Conservation (phyloP, 805 yeast species). For the Cyberlindnera misumaiensis region DNA sequence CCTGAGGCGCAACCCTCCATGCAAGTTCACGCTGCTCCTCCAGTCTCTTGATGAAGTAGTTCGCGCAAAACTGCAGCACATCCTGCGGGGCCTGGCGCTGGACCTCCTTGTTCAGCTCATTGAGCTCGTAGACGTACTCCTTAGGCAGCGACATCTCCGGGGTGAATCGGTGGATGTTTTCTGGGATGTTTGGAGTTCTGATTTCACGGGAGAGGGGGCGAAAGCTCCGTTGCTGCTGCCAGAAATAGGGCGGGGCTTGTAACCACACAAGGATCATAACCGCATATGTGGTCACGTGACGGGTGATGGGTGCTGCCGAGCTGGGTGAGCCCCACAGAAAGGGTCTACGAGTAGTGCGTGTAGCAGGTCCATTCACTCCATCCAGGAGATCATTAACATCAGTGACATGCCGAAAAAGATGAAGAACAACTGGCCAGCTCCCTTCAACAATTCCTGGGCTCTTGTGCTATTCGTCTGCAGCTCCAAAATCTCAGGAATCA, state of each 20-base stretch:
- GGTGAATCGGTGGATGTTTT: too few relatives aligned
- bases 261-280: too few relatives aligned
- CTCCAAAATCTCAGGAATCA: slow-evolving; percentile 66
- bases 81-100: slow-evolving; percentile 54
- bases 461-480: slow-evolving; percentile 30
- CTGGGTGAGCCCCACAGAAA: too few relatives aligned
- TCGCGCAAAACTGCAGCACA: slow-evolving; percentile 67
- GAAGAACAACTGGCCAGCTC: slow-evolving; percentile 40
- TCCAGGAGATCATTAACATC: slow-evolving; percentile 40
- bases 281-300: too few relatives aligned
- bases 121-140: slow-evolving; percentile 46
- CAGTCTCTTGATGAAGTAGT: slow-evolving; percentile 58
- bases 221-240: too few relatives aligned
- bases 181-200: too few relatives aligned
- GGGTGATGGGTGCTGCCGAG: too few relatives aligned
- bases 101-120: slow-evolving; percentile 54
- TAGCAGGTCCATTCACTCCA: slow-evolving; percentile 15
- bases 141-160: slow-evolving; percentile 28
- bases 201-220: too few relatives aligned
- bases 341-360: too few relatives aligned
- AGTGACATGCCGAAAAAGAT: slow-evolving; percentile 48
- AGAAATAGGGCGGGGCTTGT: too few relatives aligned
- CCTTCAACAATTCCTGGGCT: slow-evolving; percentile 31
- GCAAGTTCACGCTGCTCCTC: slow-evolving; percentile 50
- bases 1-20: slow-evolving; percentile 44